phyloP scores from a whole-genome alignment of 2,329 filamentous ascomycete species.

The Penicillium sp. region DNA sequence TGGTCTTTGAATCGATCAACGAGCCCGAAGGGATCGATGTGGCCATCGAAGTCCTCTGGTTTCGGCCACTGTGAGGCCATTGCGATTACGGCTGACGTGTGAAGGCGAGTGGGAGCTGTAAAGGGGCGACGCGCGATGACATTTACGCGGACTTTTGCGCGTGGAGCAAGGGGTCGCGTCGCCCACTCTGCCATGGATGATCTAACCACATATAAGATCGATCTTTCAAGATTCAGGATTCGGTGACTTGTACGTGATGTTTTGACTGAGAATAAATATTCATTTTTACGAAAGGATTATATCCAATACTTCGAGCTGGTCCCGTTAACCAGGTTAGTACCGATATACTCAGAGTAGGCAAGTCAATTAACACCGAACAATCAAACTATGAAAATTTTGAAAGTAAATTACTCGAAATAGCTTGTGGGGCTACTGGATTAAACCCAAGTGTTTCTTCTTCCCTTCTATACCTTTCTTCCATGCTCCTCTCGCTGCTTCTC shows the following conservation, averaged over 20 bases:
- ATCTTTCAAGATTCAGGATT: neutral
- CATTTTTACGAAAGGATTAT: neutral
- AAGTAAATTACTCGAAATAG: too few species aligned
- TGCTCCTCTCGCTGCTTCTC: too few species aligned
- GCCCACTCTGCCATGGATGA: neutral
- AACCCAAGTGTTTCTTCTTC: too few species aligned
- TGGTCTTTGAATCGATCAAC: slow-evolving; percentile 11
- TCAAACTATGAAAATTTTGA: too few species aligned
- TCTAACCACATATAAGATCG: neutral
- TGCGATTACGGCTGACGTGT: neutral
- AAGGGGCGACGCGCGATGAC: slow-evolving; percentile 1
- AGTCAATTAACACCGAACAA: too few species aligned
- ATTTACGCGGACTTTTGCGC: too few species aligned
- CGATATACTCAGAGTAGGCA: too few species aligned
- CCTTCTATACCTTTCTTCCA: too few species aligned
- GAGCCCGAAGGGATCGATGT: slow-evolving; percentile 3
- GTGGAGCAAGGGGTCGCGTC: slow-evolving; percentile 8
- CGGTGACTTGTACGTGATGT: neutral
- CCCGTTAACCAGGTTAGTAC: too few species aligned
- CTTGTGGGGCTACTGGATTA: too few species aligned
- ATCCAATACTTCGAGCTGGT: neutral
- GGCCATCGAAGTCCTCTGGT: neutral
- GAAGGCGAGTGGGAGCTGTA: neutral
- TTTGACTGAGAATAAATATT: neutral
- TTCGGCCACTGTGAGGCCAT: slow-evolving; percentile 14